Base-by-base conservation (phyloP, 2,329 filamentous ascomycete species). In the Aspergillus sergii region DNA sequence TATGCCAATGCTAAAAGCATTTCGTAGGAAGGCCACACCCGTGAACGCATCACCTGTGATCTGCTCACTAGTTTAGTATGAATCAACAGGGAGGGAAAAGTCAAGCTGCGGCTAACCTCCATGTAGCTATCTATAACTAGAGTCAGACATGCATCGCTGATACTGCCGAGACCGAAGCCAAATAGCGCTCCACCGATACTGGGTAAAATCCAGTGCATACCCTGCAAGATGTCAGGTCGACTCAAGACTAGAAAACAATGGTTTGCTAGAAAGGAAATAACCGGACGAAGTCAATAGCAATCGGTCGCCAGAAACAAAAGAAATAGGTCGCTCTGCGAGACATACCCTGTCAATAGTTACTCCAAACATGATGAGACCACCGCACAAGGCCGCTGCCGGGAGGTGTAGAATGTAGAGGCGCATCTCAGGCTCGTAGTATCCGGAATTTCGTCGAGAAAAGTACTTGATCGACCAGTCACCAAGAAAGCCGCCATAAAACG, bases 401-500 rank as follows among this genome's bases (percentile, higher is more conserved):
- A 74, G 39, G 48, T 71, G 71, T 7, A 61, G 64, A 26, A 72
- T 75, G 46, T 75, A 80, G 7, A 84, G 72, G 3, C 82, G 76
- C 76, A 83, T 84, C 68, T 84, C 82, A 1, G 82, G 80, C 69
- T 84, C 82, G 57, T 82, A 82, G 64, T 81, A 79, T 45, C 82
- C 82, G 36, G 75, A 74, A 65, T 83, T 83, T 19, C 76, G 72
- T 28, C 77, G 77, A 2, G 82, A 79, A 57, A 83, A 75, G 41
- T 71, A 72, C n/a, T 80, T 62, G 51, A 82, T 78, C 0, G 73
- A 73, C 71, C 73, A 74, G 54, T 83, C 80, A 0, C 75, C 73
- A 1, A 82, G 57, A 0, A 74, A 71, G 0, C 80, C 81, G 2
- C 78, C 79, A 55, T 80, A 80, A 0, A 81, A 30, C 1, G 71